Evolutionary conservation across 2,329 filamentous ascomycete genomes (phyloP).

Genomic region (Aureobasidium melanogenum): DNA sequence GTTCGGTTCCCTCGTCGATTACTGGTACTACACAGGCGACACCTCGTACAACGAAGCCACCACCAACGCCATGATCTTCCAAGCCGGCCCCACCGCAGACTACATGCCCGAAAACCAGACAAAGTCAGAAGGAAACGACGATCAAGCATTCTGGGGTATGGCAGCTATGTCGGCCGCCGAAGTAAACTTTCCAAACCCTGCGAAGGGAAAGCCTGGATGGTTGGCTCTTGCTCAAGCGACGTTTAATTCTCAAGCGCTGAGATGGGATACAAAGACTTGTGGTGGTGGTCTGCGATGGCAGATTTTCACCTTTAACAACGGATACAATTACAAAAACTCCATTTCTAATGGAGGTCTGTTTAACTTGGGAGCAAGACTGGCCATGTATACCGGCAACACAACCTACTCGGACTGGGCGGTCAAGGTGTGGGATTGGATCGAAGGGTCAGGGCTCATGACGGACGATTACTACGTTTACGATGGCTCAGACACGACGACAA

Average conservation of each 20-base stretch:
- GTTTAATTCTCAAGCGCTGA: constrained; percentile 65
- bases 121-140: constrained; percentile 39
- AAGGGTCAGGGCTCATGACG: constrained; percentile 45
- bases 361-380: constrained; percentile 56
- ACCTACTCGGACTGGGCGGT: constrained; percentile 57
- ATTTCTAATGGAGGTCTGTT: constrained; percentile 78
- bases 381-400: constrained; percentile 28
- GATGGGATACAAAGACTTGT: constrained; percentile 62
- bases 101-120: constrained; percentile 32
- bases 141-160: constrained; percentile 73
- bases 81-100: constrained; percentile 33
- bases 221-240: constrained; percentile 69
- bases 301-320: constrained; percentile 68
- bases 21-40: constrained; percentile 39
- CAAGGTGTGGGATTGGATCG: constrained; percentile 27
- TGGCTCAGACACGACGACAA: constrained; percentile 34
- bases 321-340: constrained; percentile 78
- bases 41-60: constrained; percentile 33
- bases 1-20: constrained; percentile 56
- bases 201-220: constrained; percentile 57
- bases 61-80: constrained; percentile 34
- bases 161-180: constrained; percentile 72
- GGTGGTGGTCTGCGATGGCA: constrained; percentile 76
- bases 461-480: constrained; percentile 35
- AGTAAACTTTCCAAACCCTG: constrained; percentile 60